A percentile compares a stretch with the other conserved stretches of the same genome.
These are phyloP conservation scores for Neofusicoccum sp. DNA, from an alignment of 2,329 filamentous ascomycete genomes.

Conservation along the genomic window DNA sequence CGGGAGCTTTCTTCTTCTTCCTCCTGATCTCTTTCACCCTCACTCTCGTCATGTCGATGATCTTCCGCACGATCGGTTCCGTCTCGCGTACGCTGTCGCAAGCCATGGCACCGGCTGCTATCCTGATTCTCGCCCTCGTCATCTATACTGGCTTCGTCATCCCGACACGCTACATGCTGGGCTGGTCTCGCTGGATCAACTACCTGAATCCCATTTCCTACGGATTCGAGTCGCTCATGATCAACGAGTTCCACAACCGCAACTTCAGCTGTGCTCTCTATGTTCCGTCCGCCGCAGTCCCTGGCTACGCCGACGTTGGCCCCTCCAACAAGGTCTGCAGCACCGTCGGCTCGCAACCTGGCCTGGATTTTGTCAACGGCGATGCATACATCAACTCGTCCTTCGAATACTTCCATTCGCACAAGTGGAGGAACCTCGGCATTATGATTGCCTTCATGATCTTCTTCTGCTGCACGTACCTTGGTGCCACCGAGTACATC, in stretches of 20 bases:
- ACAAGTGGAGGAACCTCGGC: constrained; percentile 42
- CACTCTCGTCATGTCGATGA: constrained; percentile 45
- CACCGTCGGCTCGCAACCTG: constrained; percentile 32
- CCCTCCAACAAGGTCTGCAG: constrained; percentile 29
- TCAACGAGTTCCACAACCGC: constrained; percentile 71
- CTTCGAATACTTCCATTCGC: constrained; percentile 21
- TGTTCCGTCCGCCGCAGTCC: constrained; percentile 35
- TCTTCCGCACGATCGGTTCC: constrained; percentile 54
- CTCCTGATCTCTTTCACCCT: constrained; percentile 43
- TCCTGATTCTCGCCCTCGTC: constrained; percentile 60
- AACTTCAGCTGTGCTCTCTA: constrained; percentile 49
- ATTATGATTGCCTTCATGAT: constrained; percentile 41
- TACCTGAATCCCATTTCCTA: constrained; percentile 76
- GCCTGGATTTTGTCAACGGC: constrained; percentile 29
- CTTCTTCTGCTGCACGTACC: constrained; percentile 31
- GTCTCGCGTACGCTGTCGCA: constrained; percentile 63
- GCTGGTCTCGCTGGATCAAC: constrained; percentile 78
- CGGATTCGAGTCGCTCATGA: constrained; percentile 71
- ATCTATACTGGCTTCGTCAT: constrained; percentile 59
- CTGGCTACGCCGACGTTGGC: constrained; percentile 26
- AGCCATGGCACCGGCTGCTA: constrained; percentile 52
- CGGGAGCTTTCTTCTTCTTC: constrained; percentile 51
- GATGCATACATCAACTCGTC: constrained; percentile 25
- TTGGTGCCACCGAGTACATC: constrained; percentile 40
- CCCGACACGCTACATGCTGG: constrained; percentile 60